Evolutionary conservation across 2,329 filamentous ascomycete species (phyloP).

Genomic region (Lachnellula arida): DNA sequence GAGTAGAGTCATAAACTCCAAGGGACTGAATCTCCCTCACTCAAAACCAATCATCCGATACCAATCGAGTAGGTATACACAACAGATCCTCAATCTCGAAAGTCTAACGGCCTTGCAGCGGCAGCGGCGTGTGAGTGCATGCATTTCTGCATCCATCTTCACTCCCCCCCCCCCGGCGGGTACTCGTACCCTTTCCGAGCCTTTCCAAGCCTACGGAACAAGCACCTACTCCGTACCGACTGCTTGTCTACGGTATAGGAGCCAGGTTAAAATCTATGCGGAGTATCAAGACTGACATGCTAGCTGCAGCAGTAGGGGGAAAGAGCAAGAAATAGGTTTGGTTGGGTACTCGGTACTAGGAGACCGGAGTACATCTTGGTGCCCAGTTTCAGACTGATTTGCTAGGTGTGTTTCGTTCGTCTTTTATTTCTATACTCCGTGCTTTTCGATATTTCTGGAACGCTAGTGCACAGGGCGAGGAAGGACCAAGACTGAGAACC

Average conservation of each 20-base stretch:
- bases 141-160: not conserved
- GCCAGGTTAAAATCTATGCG: not conserved
- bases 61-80: not conserved
- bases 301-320: not conserved
- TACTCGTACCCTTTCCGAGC: not conserved
- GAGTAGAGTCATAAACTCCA: not conserved
- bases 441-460: not conserved
- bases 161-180: not conserved
- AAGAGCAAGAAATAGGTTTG: not conserved
- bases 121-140: not conserved
- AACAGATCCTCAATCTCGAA: not conserved
- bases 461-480: not conserved
- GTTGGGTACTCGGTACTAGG: not conserved
- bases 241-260: constrained; percentile 2
- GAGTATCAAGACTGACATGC: not conserved
- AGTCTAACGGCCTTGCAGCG: not conserved
- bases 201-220: constrained; percentile 4
- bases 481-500: not conserved
- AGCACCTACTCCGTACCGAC: constrained; percentile 6
- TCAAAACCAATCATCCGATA: not conserved
- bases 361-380: not conserved
- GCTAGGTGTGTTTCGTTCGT: not conserved
- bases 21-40: not conserved
- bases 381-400: not conserved
- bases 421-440: not conserved